These are phyloP conservation scores for Psilocybe sp. DNA, from an alignment of 768 basidiomycete species.

Conservation along the genomic window DNA sequence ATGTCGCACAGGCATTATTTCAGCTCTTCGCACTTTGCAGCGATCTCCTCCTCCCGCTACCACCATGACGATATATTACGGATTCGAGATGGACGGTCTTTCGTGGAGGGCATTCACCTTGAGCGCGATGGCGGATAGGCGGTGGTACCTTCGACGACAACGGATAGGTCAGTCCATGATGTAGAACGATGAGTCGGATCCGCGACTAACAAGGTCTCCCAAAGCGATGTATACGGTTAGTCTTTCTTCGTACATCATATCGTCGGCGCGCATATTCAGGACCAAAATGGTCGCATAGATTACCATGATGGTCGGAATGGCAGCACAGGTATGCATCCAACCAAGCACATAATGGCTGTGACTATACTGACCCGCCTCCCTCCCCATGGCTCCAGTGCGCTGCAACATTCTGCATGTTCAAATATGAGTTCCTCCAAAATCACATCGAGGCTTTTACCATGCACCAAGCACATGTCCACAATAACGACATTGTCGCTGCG, in stretches of 20 bases:
- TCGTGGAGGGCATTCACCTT: constrained; percentile 27
- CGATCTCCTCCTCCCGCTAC: too few relatives aligned
- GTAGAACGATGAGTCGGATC: background rate
- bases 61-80: too few relatives aligned
- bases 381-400: constrained; percentile 16
- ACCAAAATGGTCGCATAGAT: background rate
- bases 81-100: too few relatives aligned
- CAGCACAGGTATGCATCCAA: constrained; percentile 24
- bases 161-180: constrained; percentile 23
- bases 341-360: background rate
- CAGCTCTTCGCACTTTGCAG: too few relatives aligned
- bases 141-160: constrained; percentile 32
- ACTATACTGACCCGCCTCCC: background rate
- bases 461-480: constrained; percentile 24
- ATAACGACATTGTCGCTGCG: constrained; percentile 29
- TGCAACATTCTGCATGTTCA: constrained; percentile 33
- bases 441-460: constrained; percentile 22
- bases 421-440: constrained; percentile 28
- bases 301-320: constrained; percentile 16
- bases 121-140: constrained; percentile 28
- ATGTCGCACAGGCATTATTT: too few relatives aligned
- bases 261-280: background rate
- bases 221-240: constrained; percentile 12
- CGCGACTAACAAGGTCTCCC: background rate
- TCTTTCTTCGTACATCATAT: background rate